These are phyloP conservation scores for Leptodermis oblonga DNA, from an alignment of 257 asterid genomes.

Conservation along the genomic window DNA sequence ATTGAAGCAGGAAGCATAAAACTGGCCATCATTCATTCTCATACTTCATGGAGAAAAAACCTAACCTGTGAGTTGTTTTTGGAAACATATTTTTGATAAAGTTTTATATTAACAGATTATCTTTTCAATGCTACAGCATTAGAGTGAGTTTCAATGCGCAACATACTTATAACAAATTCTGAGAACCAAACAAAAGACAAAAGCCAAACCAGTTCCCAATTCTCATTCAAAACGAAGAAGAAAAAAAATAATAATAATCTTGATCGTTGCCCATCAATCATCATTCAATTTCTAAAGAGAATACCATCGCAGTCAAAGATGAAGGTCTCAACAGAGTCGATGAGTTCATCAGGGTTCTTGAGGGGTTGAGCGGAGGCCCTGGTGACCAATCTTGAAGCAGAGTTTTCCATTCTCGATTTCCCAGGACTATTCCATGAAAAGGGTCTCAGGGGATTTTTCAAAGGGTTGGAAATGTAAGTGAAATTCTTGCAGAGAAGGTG, in stretches of 20 bases:
- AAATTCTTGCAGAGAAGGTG: constrained; percentile 30
- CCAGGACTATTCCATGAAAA: constrained; percentile 40
- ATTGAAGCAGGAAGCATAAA: neutral
- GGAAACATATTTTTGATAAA: too few species aligned
- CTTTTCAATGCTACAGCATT: neutral
- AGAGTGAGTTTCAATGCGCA: neutral
- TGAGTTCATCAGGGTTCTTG: constrained; percentile 73
- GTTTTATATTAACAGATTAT: too few species aligned
- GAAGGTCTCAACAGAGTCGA: constrained; percentile 90
- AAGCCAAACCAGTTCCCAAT: neutral
- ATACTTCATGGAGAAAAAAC: neutral
- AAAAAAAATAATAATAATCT: neutral
- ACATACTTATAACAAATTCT: neutral
- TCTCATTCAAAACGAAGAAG: neutral
- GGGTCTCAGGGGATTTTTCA: constrained; percentile 35
- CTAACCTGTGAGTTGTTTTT: too few species aligned
- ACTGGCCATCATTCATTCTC: neutral
- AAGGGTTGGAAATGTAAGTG: constrained; percentile 42
- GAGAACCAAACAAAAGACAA: neutral
- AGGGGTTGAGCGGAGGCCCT: constrained; percentile 70
- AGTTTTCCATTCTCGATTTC: constrained; percentile 45
- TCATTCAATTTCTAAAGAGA: too few species aligned
- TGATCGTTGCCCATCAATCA: neutral
- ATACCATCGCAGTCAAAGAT: constrained; percentile 96
- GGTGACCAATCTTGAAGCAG: constrained; percentile 33